Percentiles rank a stretch among this genome's conserved stretches.
phyloP scores from a whole-genome alignment of 306 rosid genomes.

The Trichosanthes cucumerina region DNA sequence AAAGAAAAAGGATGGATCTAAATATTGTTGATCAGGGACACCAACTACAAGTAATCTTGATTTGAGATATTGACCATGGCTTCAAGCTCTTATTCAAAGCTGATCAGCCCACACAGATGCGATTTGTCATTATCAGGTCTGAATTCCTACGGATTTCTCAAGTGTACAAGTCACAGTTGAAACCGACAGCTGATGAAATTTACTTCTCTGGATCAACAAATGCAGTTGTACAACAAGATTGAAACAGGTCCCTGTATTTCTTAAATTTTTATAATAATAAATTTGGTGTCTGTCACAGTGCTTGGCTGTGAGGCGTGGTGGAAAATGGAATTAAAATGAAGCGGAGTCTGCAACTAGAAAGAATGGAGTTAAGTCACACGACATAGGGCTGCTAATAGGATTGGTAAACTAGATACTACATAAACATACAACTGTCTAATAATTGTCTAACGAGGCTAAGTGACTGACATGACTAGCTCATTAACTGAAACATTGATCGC shows the following conservation, averaged over 20 bases:
- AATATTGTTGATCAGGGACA: conserved; percentile 7
- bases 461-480: not conserved
- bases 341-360: not conserved
- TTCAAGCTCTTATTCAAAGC: conserved; percentile 42
- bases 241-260: conserved; percentile 59
- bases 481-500: not conserved
- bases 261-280: not conserved
- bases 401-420: not conserved
- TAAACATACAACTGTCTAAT: not conserved
- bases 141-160: conserved; percentile 43
- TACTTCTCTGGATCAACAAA: conserved; percentile 71
- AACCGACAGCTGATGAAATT: conserved; percentile 69
- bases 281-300: not conserved
- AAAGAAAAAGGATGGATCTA: conserved; percentile 5
- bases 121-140: conserved; percentile 36
- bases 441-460: not conserved
- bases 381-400: not conserved
- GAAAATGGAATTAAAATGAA: not conserved
- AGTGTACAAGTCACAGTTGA: conserved; percentile 65
- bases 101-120: conserved; percentile 73
- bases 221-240: conserved; percentile 60
- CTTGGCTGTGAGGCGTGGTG: not conserved
- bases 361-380: not conserved
- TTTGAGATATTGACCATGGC: conserved; percentile 77
- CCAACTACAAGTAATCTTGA: conserved; percentile 10